These are phyloP conservation scores for Pisolithus orientalis DNA, from an alignment of 768 basidiomycete species.

Conservation along the genomic window DNA sequence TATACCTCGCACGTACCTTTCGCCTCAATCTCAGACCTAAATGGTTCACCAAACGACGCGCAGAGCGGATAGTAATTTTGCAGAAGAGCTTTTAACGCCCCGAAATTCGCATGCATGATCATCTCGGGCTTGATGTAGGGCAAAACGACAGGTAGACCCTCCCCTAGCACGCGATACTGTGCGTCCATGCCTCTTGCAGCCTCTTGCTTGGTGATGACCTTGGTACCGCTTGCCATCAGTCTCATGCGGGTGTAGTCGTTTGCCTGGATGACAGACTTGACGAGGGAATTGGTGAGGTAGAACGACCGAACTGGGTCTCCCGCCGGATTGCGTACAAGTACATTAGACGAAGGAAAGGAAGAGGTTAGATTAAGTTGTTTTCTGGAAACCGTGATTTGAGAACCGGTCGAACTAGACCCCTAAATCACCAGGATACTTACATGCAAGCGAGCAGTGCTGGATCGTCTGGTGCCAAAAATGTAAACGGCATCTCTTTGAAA, in stretches of 20 bases:
- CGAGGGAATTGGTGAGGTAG: constrained; percentile 82
- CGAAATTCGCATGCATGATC: constrained; percentile 54
- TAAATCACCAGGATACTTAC: constrained; percentile 38
- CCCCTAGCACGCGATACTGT: constrained; percentile 72
- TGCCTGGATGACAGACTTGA: constrained; percentile 69
- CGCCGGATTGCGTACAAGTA: constrained; percentile 83
- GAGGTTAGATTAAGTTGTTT: constrained; percentile 63
- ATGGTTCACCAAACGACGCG: constrained; percentile 54
- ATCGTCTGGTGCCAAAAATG: constrained; percentile 67
- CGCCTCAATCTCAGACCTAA: constrained; percentile 46
- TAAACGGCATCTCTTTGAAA: constrained; percentile 91
- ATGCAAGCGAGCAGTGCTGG: constrained; percentile 65
- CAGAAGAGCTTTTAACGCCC: constrained; percentile 59
- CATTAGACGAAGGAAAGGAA: constrained; percentile 66
- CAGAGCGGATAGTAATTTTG: constrained; percentile 77
- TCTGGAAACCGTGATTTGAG: constrained; percentile 32
- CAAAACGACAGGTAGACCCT: constrained; percentile 80
- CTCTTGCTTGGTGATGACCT: constrained; percentile 89
- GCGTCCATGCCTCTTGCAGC: constrained; percentile 52
- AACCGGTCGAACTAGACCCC: not conserved
- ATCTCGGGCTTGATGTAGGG: constrained; percentile 65
- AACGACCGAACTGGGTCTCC: constrained; percentile 71
- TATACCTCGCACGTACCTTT: constrained; percentile 37
- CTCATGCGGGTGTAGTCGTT: constrained; percentile 85
- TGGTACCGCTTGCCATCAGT: constrained; percentile 89